A percentile compares a stretch with the other conserved stretches of the same genome.
Evolutionary conservation across 129 eudicot species (phyloP).

Genomic region (Sambucus nigra): DNA sequence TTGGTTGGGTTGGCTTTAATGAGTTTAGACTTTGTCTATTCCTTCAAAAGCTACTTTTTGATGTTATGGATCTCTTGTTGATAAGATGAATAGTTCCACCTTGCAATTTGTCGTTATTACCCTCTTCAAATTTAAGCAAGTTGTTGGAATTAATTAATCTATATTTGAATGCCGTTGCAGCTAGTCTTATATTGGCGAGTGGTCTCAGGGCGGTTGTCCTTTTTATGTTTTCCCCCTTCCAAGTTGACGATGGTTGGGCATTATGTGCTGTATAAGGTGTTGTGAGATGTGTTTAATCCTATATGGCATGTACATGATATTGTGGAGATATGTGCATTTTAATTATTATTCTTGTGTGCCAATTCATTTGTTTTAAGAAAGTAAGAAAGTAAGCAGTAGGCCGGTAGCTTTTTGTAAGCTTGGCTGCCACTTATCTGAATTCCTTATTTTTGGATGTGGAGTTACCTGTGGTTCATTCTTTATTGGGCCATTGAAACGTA

Average conservation of each 20-base stretch:
- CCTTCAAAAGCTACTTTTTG: background rate
- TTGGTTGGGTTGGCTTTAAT: slow-evolving; percentile 22
- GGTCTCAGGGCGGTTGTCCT: background rate
- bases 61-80: slow-evolving; percentile 10
- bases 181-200: background rate
- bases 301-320: no score
- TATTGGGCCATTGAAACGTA: background rate
- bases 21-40: slow-evolving; percentile 14
- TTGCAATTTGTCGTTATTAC: background rate
- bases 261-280: no score
- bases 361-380: background rate
- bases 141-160: background rate
- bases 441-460: background rate
- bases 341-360: background rate
- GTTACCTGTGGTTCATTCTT: background rate
- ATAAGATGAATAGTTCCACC: slow-evolving; percentile 7
- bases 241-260: no score
- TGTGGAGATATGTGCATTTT: no score
- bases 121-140: slow-evolving; percentile 10
- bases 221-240: no score
- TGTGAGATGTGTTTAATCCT: no score
- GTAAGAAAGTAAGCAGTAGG: no score
- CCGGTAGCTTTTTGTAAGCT: no score
- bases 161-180: background rate
- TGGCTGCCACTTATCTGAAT: background rate